A percentile compares a stretch with the other conserved stretches of the same genome.
These are phyloP conservation scores for Suillus subalutaceus DNA, from an alignment of 768 basidiomycete species.

Conservation along the genomic window DNA sequence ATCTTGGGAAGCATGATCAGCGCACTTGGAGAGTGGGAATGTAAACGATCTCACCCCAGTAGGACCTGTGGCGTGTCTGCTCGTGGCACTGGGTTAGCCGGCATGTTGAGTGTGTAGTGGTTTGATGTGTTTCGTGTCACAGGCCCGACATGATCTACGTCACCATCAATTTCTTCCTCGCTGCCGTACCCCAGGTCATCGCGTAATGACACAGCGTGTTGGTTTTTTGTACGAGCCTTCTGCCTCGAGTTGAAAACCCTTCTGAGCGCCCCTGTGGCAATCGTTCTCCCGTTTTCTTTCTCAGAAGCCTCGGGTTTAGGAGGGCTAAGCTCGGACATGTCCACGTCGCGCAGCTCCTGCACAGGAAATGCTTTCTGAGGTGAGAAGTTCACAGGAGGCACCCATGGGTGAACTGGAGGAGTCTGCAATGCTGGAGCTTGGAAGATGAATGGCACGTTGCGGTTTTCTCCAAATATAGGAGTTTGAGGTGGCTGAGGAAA, in stretches of 20 bases:
- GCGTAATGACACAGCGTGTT: conserved; percentile 21
- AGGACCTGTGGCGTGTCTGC: conserved; percentile 81
- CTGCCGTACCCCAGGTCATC: conserved; percentile 41
- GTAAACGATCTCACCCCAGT: conserved; percentile 65
- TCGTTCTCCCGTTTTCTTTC: conserved; percentile 44
- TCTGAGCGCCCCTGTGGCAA: conserved; percentile 67
- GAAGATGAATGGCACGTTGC: conserved; percentile 76
- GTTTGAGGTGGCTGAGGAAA: conserved; percentile 40
- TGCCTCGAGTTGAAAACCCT: conserved; percentile 67
- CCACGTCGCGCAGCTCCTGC: conserved; percentile 64
- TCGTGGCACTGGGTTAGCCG: conserved; percentile 55
- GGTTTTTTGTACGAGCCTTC: conserved; percentile 41
- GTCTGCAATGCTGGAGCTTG: conserved; percentile 51
- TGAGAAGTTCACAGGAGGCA: conserved; percentile 62
- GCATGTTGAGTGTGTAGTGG: conserved; percentile 84
- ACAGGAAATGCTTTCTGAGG: conserved; percentile 61
- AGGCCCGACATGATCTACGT: conserved; percentile 37
- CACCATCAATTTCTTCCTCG: conserved; percentile 53
- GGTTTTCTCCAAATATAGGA: conserved; percentile 66
- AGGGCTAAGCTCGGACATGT: conserved; percentile 77
- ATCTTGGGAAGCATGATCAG: conserved; percentile 48
- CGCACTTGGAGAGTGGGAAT: conserved; percentile 5
- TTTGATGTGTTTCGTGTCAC: conserved; percentile 64
- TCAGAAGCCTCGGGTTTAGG: conserved; percentile 47
- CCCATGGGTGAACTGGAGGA: conserved; percentile 58